These are phyloP conservation scores for Nicotiana paniculata DNA, from an alignment of 257 asterid species.

Conservation along the genomic window DNA sequence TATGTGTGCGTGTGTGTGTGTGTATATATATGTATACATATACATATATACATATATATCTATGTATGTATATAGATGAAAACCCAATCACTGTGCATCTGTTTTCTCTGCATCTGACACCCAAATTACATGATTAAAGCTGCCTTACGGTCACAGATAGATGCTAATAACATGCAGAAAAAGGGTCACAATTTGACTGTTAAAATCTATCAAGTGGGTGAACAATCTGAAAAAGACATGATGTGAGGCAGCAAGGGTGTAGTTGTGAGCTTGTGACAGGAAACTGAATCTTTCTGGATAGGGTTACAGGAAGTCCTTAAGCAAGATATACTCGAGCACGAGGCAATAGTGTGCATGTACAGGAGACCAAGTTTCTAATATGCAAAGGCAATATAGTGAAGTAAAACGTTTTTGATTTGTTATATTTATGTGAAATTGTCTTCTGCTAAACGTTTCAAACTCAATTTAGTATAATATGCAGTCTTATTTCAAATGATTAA, in stretches of 20 bases:
- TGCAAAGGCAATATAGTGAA: background rate
- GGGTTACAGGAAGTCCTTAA: background rate
- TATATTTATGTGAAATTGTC: background rate
- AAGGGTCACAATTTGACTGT: background rate
- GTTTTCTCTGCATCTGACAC: background rate
- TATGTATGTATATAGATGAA: background rate
- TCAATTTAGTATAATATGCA: background rate
- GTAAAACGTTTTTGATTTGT: background rate
- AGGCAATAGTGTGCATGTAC: background rate
- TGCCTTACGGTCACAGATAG: background rate
- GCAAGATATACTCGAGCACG: background rate
- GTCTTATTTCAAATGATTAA: slow-evolving; percentile 4
- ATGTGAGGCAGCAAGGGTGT: background rate
- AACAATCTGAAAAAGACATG: background rate
- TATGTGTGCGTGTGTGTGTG: too few species aligned
- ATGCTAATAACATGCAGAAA: background rate
- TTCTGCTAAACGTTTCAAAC: background rate
- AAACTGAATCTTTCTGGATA: background rate
- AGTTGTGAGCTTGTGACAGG: background rate
- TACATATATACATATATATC: background rate
- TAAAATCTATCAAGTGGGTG: background rate
- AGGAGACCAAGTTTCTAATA: background rate
- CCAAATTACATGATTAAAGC: background rate
- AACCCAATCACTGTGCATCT: too few species aligned
- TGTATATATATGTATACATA: background rate